A percentile compares a stretch with the other conserved stretches of the same genome.
phyloP scores from a whole-genome alignment of 306 rosid genomes.

The Medicago ruthenica region DNA sequence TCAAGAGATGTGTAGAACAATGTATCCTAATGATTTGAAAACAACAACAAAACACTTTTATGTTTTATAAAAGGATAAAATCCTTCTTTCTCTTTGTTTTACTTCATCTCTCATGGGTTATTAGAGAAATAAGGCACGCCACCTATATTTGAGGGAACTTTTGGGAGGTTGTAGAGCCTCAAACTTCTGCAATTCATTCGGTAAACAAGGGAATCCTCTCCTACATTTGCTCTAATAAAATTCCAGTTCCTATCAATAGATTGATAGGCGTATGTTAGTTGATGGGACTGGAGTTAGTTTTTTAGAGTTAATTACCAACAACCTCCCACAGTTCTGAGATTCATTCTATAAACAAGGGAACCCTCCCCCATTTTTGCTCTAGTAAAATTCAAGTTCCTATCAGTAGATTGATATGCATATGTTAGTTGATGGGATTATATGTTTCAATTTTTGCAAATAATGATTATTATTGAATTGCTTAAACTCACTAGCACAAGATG shows the following conservation, averaged over 20 bases:
- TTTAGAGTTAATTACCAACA: neutral
- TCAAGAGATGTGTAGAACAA: slow-evolving; percentile 17
- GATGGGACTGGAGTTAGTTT: neutral
- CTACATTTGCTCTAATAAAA: neutral
- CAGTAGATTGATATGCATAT: neutral
- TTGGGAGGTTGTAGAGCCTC: neutral
- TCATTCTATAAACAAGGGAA: neutral
- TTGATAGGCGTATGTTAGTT: neutral
- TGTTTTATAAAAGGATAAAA: neutral
- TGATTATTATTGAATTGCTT: neutral
- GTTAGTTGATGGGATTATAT: neutral
- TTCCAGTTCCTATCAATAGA: neutral
- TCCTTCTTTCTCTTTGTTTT: neutral
- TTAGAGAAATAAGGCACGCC: neutral
- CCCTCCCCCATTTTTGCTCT: neutral
- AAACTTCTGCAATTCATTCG: neutral
- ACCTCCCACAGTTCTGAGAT: neutral
- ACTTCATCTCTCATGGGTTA: neutral
- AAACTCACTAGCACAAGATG: neutral
- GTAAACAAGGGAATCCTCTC: slow-evolving; percentile 7
- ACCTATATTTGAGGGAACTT: neutral
- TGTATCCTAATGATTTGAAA: slow-evolving; percentile 20
- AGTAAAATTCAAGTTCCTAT: neutral
- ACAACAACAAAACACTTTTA: neutral
- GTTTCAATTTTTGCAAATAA: neutral